Evolutionary conservation across 805 yeast genomes (phyloP).

Genomic region (Candida michaelii): DNA sequence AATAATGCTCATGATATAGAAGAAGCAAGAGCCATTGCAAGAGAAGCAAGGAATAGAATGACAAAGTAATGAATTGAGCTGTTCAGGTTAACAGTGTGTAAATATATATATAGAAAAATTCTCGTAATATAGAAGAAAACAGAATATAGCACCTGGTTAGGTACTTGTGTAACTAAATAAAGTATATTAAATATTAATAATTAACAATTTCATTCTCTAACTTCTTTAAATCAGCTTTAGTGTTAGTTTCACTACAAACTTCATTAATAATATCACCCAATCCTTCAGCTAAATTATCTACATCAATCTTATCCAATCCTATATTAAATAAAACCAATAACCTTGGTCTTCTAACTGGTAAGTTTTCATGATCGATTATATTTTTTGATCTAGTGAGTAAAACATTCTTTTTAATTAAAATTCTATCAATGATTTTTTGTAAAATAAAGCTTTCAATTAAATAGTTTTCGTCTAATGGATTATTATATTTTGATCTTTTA

Average conservation of each 20-base stretch:
- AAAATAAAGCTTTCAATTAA: conserved; percentile 60
- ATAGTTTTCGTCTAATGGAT: conserved; percentile 41
- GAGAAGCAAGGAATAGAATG: conserved; percentile 68
- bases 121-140: too few relatives aligned
- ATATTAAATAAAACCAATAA: conserved; percentile 32
- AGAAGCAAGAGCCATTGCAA: conserved; percentile 80
- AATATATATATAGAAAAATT: not conserved
- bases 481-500: conserved; percentile 41
- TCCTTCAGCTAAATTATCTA: conserved; percentile 21
- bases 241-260: conserved; percentile 23
- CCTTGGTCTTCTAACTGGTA: conserved; percentile 50
- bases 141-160: too few relatives aligned
- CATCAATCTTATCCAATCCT: conserved; percentile 29
- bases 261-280: conserved; percentile 23
- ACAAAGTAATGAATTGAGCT: conserved; percentile 9
- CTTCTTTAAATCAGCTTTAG: conserved; percentile 24
- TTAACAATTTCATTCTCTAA: conserved; percentile 20
- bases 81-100: not conserved
- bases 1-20: conserved; percentile 86
- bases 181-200: conserved; percentile 3
- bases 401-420: conserved; percentile 51
- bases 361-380: conserved; percentile 69
- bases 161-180: too few relatives aligned
- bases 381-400: conserved; percentile 64
- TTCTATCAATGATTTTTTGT: conserved; percentile 62